These are phyloP conservation scores for Geosmithia morbida DNA, from an alignment of 2,329 filamentous ascomycete genomes.

Conservation along the genomic window DNA sequence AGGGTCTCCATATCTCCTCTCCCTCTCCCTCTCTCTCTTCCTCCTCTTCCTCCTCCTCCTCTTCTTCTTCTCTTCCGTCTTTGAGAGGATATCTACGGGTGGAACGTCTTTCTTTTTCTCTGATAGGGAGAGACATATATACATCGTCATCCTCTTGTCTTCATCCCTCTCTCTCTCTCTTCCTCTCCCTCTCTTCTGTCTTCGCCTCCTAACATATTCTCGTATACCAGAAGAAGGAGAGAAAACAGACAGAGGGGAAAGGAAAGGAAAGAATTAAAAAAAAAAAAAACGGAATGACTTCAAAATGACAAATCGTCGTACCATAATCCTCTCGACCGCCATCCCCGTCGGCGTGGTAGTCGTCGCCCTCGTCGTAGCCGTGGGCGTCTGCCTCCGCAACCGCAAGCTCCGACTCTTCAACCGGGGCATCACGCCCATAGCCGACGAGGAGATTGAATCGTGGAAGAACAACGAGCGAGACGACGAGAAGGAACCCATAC, in stretches of 20 bases:
- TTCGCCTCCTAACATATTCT: too few species aligned
- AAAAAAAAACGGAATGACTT: neutral
- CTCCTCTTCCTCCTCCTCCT: too few species aligned
- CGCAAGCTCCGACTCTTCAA: slow-evolving; percentile 29
- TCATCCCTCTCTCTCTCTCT: too few species aligned
- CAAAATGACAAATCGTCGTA: slow-evolving; percentile 10
- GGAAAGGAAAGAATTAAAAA: neutral
- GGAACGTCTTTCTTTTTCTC: too few species aligned
- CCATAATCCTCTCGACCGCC: slow-evolving; percentile 37
- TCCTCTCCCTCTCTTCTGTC: too few species aligned
- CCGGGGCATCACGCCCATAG: slow-evolving; percentile 44
- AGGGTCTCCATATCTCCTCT: too few species aligned
- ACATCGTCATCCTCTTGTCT: too few species aligned
- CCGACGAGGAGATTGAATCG: slow-evolving; percentile 51
- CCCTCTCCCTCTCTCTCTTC: too few species aligned
- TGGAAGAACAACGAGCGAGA: slow-evolving; percentile 31
- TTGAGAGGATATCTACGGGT: too few species aligned
- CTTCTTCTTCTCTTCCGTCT: too few species aligned
- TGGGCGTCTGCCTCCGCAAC: slow-evolving; percentile 23
- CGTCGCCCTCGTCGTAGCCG: slow-evolving; percentile 12
- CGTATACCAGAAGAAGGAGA: neutral
- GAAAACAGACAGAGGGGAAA: neutral
- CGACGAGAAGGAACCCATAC: slow-evolving; percentile 8
- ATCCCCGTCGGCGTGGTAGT: slow-evolving; percentile 27
- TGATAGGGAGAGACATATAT: too few species aligned